Evolutionary conservation across 1,284 basidiomycete genomes (phyloP).

Genomic region (Marasmius oreades): DNA sequence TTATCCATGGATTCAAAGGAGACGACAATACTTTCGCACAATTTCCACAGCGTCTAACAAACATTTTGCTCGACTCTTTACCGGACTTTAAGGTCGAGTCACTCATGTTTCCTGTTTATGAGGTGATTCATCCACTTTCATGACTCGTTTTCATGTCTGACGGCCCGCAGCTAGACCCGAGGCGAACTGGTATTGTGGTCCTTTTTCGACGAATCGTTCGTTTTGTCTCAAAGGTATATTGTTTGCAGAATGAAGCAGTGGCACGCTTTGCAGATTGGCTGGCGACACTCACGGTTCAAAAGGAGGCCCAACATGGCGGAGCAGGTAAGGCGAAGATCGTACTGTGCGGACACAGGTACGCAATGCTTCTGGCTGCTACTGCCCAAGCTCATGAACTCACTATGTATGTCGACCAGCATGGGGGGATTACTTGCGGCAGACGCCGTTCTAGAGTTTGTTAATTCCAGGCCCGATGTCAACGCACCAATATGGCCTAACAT

Average conservation of each 20-base stretch:
- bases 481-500: conserved; percentile 82
- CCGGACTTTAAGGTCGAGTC: conserved; percentile 61
- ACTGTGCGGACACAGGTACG: conserved; percentile 87
- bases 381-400: neutral
- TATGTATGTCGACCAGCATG: conserved; percentile 57
- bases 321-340: conserved; percentile 80
- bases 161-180: conserved; percentile 55
- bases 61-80: conserved; percentile 66
- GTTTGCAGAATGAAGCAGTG: conserved; percentile 68
- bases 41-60: conserved; percentile 75
- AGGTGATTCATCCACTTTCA: conserved; percentile 45
- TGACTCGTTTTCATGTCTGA: conserved; percentile 5
- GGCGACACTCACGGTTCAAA: conserved; percentile 73
- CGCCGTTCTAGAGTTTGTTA: conserved; percentile 70
- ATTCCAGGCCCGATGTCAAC: conserved; percentile 54
- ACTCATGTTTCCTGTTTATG: conserved; percentile 85
- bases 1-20: conserved; percentile 70
- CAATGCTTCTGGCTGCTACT: neutral
- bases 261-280: conserved; percentile 88
- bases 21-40: conserved; percentile 74
- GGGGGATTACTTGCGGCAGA: conserved; percentile 88
- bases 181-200: conserved; percentile 75
- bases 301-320: conserved; percentile 71
- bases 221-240: conserved; percentile 6
- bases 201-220: conserved; percentile 5